Conservation (phyloP, 805 yeast species). For the Yamadazyma laniorum region DNA sequence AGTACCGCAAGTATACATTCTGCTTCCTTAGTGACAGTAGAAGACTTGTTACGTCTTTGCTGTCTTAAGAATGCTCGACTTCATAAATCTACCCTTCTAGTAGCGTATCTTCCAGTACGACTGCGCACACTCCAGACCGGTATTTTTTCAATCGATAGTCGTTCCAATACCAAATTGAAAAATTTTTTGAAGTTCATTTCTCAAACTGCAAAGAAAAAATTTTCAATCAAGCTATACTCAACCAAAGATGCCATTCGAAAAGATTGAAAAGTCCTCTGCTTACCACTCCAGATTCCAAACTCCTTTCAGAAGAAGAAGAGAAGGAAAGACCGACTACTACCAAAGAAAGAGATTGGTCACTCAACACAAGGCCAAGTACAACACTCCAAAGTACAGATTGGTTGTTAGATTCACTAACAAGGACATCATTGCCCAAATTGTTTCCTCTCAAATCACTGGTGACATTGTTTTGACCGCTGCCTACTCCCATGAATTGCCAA, state of each 20-base stretch:
- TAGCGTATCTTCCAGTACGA: no score
- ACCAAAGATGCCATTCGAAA: conserved; percentile 16
- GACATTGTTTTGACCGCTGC: conserved; percentile 96
- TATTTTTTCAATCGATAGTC: no score
- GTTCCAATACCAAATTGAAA: conserved; percentile 15
- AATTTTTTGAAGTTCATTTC: conserved; percentile 7
- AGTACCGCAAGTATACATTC: no score
- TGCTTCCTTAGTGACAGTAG: no score
- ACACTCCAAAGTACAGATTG: conserved; percentile 98
- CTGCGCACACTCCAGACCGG: no score
- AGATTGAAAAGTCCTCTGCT: conserved; percentile 67
- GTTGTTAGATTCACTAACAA: conserved; percentile 99
- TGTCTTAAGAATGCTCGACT: no score
- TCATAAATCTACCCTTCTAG: no score
- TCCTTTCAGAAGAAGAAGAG: conserved; percentile 99
- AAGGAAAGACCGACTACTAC: conserved; percentile 99
- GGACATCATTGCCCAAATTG: conserved; percentile 97
- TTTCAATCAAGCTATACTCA: conserved; percentile 9
- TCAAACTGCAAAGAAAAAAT: conserved; percentile 6
- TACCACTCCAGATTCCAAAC: conserved; percentile 99
- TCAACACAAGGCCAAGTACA: conserved; percentile 99
- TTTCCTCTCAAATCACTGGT: conserved; percentile 96
- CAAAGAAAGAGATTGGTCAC: conserved; percentile 99
- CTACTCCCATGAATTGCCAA: conserved; percentile 98
- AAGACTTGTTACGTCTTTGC: no score